Percentiles rank a stretch among this genome's conserved stretches.
Conservation (phyloP, 495 filamentous ascomycete species). For the Lasiosphaeris hirsuta region DNA sequence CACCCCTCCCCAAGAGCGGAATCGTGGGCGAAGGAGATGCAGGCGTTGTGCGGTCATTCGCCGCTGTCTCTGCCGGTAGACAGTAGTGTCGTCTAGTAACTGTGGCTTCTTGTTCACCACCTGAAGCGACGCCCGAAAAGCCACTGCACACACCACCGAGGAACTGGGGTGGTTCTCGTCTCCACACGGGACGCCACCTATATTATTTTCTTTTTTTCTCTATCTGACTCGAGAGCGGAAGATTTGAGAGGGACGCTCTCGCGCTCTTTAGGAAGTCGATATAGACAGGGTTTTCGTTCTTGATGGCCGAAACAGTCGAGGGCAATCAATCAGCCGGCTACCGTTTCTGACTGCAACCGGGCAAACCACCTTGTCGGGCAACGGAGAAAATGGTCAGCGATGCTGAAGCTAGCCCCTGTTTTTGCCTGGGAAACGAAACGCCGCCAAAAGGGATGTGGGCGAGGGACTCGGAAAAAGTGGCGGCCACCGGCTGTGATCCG, state of each 20-base stretch:
- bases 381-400: not conserved
- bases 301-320: slow-evolving; percentile 4
- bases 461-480: not conserved
- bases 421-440: slow-evolving; percentile 1
- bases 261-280: too few species aligned
- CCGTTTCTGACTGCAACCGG: slow-evolving; percentile 1
- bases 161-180: too few species aligned
- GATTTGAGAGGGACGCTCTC: too few species aligned
- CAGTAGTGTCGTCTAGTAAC: too few species aligned
- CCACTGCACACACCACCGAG: not conserved
- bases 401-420: too few species aligned
- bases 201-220: not conserved
- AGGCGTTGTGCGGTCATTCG: too few species aligned
- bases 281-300: not conserved
- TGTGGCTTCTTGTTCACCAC: not conserved
- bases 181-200: not conserved
- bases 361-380: slow-evolving; percentile 5
- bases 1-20: too few species aligned
- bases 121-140: not conserved
- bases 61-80: too few species aligned
- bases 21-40: too few species aligned
- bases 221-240: not conserved
- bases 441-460: not conserved
- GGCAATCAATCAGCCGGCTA: slow-evolving; percentile 2
- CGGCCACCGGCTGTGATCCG: not conserved